Conservation (phyloP, 148 eudicot genomes). For the Amaranthus palmeri region DNA sequence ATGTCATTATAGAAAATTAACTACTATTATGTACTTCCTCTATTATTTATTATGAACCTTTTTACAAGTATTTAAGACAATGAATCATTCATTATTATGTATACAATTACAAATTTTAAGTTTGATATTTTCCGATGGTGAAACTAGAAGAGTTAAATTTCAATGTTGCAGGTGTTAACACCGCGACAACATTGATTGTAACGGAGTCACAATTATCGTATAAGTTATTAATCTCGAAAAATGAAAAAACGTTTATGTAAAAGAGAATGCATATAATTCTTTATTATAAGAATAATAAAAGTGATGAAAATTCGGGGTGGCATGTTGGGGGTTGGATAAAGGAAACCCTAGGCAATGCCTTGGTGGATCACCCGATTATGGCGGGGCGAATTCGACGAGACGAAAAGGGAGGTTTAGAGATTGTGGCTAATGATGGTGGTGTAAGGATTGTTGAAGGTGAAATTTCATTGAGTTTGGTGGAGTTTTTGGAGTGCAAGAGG, state of each 20-base stretch:
- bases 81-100: no score
- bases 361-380: conserved; percentile 34
- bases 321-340: conserved; percentile 34
- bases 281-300: conserved; percentile 28
- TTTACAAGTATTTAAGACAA: no score
- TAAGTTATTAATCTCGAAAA: background rate
- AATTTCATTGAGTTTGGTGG: conserved; percentile 18
- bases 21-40: no score
- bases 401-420: conserved; percentile 23
- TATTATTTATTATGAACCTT: no score
- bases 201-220: conserved; percentile 1
- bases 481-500: conserved; percentile 33
- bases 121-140: no score
- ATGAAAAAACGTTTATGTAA: background rate
- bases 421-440: conserved; percentile 47
- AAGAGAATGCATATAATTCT: conserved; percentile 27
- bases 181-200: background rate
- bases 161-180: background rate
- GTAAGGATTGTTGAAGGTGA: conserved; percentile 40
- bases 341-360: conserved; percentile 40
- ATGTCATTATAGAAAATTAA: no score
- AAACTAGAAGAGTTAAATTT: background rate
- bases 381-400: conserved; percentile 38
- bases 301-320: conserved; percentile 34
- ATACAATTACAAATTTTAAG: no score